Evolutionary conservation across 306 rosid genomes (phyloP).

Genomic region (Lathyrus aphaca): DNA sequence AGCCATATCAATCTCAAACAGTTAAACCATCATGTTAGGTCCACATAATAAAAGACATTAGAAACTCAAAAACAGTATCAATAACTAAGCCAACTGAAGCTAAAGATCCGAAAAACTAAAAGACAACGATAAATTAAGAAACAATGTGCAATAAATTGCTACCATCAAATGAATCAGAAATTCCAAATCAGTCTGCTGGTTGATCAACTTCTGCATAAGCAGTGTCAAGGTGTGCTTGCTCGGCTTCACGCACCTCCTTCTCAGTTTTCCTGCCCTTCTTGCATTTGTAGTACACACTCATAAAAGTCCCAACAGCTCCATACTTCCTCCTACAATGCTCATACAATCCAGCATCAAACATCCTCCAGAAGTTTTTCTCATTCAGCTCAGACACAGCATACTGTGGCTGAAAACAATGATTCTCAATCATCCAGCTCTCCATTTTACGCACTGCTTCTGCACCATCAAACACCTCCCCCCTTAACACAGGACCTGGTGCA

Average conservation of each 20-base stretch:
- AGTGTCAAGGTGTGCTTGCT: constrained; percentile 80
- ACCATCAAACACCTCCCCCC: constrained; percentile 95
- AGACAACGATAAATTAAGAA: constrained; percentile 20
- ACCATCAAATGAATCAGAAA: constrained; percentile 29
- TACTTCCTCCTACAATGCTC: constrained; percentile 80
- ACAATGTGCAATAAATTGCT: constrained; percentile 33
- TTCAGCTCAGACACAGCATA: constrained; percentile 88
- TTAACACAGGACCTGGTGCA: constrained; percentile 87
- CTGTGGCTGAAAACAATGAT: constrained; percentile 92
- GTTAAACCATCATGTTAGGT: constrained; percentile 40
- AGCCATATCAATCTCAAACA: constrained; percentile 33
- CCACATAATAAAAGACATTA: constrained; percentile 33
- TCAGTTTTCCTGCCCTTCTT: constrained; percentile 98
- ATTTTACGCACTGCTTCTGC: constrained; percentile 71
- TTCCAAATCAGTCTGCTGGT: constrained; percentile 49
- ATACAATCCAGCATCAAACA: constrained; percentile 86
- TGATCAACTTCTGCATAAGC: constrained; percentile 79
- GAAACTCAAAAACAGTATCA: constrained; percentile 40
- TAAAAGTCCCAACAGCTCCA: constrained; percentile 87
- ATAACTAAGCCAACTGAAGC: constrained; percentile 34
- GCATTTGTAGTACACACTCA: constrained; percentile 95
- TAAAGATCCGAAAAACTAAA: constrained; percentile 34
- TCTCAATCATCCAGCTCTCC: constrained; percentile 91
- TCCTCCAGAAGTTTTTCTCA: constrained; percentile 91
- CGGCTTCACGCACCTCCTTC: constrained; percentile 97